phyloP scores from a whole-genome alignment of 2,329 filamentous ascomycete genomes.

The Venturia nashicola region DNA sequence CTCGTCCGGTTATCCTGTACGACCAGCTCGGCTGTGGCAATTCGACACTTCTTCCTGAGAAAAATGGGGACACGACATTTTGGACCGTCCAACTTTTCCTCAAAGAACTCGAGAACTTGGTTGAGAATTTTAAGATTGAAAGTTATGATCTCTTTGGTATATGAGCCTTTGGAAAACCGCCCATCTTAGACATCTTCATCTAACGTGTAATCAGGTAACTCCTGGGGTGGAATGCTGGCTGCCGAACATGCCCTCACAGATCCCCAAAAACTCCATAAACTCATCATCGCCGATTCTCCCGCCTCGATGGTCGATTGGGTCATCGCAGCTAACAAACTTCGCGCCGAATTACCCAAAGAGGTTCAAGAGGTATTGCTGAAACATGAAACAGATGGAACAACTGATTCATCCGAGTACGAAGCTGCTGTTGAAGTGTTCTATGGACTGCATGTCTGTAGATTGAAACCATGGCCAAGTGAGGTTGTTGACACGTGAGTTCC shows the following conservation, averaged over 20 bases:
- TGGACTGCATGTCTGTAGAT: slow-evolving; percentile 18
- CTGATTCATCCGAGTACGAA: slow-evolving; percentile 21
- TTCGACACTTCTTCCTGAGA: slow-evolving; percentile 9
- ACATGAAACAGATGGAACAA: slow-evolving; percentile 19
- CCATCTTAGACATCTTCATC: not conserved
- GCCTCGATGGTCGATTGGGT: slow-evolving; percentile 20
- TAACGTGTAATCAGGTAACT: slow-evolving; percentile 1
- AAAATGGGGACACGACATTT: slow-evolving; percentile 9
- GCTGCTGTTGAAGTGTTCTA: slow-evolving; percentile 20
- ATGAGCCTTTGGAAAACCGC: not conserved
- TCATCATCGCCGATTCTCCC: slow-evolving; percentile 17
- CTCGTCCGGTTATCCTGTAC: slow-evolving; percentile 11
- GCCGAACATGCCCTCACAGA: slow-evolving; percentile 8
- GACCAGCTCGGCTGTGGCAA: slow-evolving; percentile 11
- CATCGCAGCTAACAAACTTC: slow-evolving; percentile 16
- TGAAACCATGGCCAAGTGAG: slow-evolving; percentile 19
- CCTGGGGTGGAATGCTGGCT: slow-evolving; percentile 11
- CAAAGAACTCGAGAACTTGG: slow-evolving; percentile 8
- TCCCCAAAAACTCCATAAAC: slow-evolving; percentile 6
- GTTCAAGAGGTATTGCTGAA: slow-evolving; percentile 19
- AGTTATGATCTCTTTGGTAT: slow-evolving; percentile 9
- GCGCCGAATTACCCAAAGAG: slow-evolving; percentile 17
- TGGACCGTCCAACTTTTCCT: slow-evolving; percentile 11
- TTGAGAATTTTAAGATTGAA: slow-evolving; percentile 7
- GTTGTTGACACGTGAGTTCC: slow-evolving; percentile 12